Percentiles rank a stretch among this genome's conserved stretches.
phyloP scores from a whole-genome alignment of 2,329 filamentous ascomycete species.

The Microdochium nivale region DNA sequence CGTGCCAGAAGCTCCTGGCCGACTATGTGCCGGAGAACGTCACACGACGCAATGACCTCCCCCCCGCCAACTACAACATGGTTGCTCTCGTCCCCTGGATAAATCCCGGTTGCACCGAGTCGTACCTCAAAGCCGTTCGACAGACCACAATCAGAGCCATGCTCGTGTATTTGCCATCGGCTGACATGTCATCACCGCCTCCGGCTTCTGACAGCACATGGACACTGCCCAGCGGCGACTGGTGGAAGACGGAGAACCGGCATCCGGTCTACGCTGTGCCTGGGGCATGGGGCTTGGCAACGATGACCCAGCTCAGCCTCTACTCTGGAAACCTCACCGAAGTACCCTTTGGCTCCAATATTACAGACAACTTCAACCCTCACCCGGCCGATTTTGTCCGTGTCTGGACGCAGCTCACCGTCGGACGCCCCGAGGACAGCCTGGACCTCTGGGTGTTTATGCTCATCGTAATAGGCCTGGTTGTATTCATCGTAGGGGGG shows the following conservation, averaged over 20 bases:
- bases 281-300: conserved; percentile 51
- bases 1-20: conserved; percentile 55
- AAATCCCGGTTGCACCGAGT: conserved; percentile 59
- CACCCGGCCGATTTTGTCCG: conserved; percentile 51
- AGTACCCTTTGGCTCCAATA: conserved; percentile 49
- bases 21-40: conserved; percentile 67
- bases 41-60: conserved; percentile 63
- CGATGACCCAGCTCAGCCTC: conserved; percentile 63
- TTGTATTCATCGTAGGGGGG: conserved; percentile 56
- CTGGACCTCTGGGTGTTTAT: conserved; percentile 78
- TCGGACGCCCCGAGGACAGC: conserved; percentile 39
- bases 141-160: conserved; percentile 52
- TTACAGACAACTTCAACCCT: conserved; percentile 44
- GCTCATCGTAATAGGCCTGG: conserved; percentile 60
- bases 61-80: conserved; percentile 59
- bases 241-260: conserved; percentile 63
- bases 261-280: conserved; percentile 82
- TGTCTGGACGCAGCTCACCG: conserved; percentile 46
- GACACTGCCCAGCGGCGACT: conserved; percentile 58
- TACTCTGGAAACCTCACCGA: conserved; percentile 70
- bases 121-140: conserved; percentile 59
- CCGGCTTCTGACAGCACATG: conserved; percentile 55
- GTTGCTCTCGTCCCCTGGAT: conserved; percentile 87
- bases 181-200: conserved; percentile 54
- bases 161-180: conserved; percentile 53